phyloP scores from a whole-genome alignment of 2,329 filamentous ascomycete species.

The Fusarium sp. region DNA sequence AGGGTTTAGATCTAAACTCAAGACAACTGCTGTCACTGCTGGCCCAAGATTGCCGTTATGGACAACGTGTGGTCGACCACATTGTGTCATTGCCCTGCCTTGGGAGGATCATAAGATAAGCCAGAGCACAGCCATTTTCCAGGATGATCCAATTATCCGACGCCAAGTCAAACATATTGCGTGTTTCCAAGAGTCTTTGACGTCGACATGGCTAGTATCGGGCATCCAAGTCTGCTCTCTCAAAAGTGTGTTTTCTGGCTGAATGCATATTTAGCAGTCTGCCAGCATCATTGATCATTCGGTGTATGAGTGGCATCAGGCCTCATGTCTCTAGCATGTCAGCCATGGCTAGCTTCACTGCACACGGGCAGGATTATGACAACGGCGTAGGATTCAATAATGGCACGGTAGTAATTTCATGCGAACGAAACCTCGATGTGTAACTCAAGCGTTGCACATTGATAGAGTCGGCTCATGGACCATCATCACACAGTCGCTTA shows the following conservation, averaged over 20 bases:
- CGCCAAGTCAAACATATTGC: not conserved
- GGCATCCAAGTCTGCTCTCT: not conserved
- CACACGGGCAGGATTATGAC: not conserved
- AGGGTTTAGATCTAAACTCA: not conserved
- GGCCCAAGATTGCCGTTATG: not conserved
- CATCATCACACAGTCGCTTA: not conserved
- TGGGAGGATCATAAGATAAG: not conserved
- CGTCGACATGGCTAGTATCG: not conserved
- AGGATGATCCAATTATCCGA: not conserved
- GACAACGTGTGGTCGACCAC: not conserved
- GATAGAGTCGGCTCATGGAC: not conserved
- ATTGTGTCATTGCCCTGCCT: not conserved
- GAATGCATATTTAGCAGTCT: not conserved
- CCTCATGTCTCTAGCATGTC: not conserved
- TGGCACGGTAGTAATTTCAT: not conserved
- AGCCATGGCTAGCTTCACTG: not conserved
- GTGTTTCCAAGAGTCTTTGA: not conserved
- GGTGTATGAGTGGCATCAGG: not conserved
- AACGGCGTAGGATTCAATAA: not conserved
- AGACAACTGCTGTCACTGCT: not conserved
- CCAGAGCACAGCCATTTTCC: not conserved
- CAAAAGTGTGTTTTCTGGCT: not conserved
- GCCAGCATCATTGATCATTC: not conserved
- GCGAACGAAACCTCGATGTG: not conserved
- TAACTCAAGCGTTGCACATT: not conserved